Percentiles rank a stretch among this genome's conserved stretches.
phyloP scores from a whole-genome alignment of 305 asterid genomes.

The Striga hermonthica region DNA sequence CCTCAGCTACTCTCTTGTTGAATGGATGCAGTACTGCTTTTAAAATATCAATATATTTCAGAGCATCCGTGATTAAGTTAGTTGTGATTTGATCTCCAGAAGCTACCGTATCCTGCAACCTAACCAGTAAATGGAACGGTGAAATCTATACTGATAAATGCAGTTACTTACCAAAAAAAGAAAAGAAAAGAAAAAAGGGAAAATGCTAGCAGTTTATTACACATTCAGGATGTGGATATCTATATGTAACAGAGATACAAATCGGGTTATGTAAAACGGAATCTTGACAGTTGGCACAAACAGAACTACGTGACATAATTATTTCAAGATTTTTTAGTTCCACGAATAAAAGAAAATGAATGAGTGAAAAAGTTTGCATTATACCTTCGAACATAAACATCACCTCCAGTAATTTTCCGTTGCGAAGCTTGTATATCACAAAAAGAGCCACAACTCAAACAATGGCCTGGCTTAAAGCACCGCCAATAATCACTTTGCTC shows the following conservation, averaged over 20 bases:
- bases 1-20: conserved; percentile 92
- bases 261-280: too few species aligned
- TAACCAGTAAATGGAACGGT: conserved; percentile 31
- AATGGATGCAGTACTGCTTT: conserved; percentile 55
- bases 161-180: conserved; percentile 11
- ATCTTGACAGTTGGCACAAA: too few species aligned
- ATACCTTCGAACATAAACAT: conserved; percentile 53
- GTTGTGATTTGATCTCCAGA: conserved; percentile 40
- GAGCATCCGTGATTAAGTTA: conserved; percentile 41
- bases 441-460: conserved; percentile 61
- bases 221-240: too few species aligned
- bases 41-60: conserved; percentile 42
- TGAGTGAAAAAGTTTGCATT: not conserved
- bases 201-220: too few species aligned
- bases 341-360: not conserved
- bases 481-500: conserved; percentile 36
- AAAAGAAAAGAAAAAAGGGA: too few species aligned
- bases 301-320: too few species aligned
- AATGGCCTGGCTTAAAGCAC: conserved; percentile 52
- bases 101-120: conserved; percentile 65
- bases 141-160: conserved; percentile 14
- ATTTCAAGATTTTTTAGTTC: not conserved
- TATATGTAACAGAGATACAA: too few species aligned
- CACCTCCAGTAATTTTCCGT: conserved; percentile 46
- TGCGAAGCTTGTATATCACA: conserved; percentile 57